Evolutionary conservation across 2,329 filamentous ascomycete species (phyloP), one percentile per base, ranked within the genome.

Genomic region (Aspergillus fumigatiaffinis): DNA sequence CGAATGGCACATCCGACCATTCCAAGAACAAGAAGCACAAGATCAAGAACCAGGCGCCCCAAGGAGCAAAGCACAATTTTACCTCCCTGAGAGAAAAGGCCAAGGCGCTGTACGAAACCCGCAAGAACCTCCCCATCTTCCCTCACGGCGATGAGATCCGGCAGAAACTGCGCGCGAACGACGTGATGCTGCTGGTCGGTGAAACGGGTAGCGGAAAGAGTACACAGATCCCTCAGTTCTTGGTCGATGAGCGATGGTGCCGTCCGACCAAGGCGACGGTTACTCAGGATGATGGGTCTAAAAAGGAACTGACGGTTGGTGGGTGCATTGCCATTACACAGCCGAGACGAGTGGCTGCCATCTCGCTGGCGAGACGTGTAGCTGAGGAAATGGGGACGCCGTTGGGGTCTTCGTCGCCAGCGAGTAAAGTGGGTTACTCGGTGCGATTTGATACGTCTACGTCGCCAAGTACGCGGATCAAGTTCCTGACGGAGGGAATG

Each of bases 171-270:
- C 78, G 79, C 12, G 76, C 84, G 35, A 86, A 85, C 60, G 85
- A 95, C 67, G 85, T 96, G 1, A 83, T 99, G 52, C 81, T 99
- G 0, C 78, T 99, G 14, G 88, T 94, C 2, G 93, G 93, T 77
- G 93, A 97, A 73, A 99, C 94, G 0, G 94, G 94, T 71, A 96
- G 91, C 14, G 94, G 94, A 71, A 99, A 99, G 77, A 95, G 90
- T 78, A 99, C 94, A 0, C 94, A 99, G 74, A 87, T 97, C 0
- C 93, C 94, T 0, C 94, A 97, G 68, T 97, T 96, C 61, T 78
- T 99, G 7, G 84, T 88, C 49, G 77, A 81, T 26, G 90, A 97
- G 68, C 76, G 84, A 6, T 97, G 92, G 92, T 96, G 92, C 72
- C 80, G 79, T 54, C 82, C 80, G 38, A 80, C 80, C 56, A 84